Conservation (phyloP, 2,329 filamentous ascomycete genomes). For the Trichoderma polysporum region DNA sequence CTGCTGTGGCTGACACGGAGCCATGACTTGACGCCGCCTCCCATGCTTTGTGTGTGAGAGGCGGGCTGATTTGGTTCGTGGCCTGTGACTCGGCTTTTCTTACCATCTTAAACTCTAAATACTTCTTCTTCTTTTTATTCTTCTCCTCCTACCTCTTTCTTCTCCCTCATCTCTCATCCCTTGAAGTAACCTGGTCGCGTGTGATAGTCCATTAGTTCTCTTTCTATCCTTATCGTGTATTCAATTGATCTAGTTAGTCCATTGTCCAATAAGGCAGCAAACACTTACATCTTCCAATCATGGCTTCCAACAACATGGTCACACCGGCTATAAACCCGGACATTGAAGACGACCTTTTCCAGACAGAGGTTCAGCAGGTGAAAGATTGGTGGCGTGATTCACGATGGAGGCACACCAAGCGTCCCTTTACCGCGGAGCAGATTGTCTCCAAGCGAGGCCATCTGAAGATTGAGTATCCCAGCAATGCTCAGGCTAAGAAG, state of each 20-base stretch:
- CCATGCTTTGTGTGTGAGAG: constrained; percentile 2
- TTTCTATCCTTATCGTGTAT: not conserved
- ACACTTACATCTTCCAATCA: constrained; percentile 35
- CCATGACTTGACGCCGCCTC: constrained; percentile 12
- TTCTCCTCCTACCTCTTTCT: not conserved
- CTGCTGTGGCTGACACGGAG: constrained; percentile 11
- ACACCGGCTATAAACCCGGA: constrained; percentile 56
- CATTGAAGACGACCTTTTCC: constrained; percentile 65
- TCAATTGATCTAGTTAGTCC: not conserved
- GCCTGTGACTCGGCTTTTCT: constrained; percentile 17
- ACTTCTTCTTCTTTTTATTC: constrained; percentile 2
- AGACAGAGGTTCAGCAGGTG: constrained; percentile 80
- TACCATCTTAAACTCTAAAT: not conserved
- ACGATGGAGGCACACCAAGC: constrained; percentile 88
- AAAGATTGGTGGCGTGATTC: constrained; percentile 94
- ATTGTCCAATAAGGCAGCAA: not conserved
- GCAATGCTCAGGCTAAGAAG: constrained; percentile 89
- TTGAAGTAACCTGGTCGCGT: not conserved
- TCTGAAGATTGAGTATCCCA: constrained; percentile 86
- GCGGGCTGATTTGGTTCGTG: not conserved
- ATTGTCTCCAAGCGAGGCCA: constrained; percentile 95
- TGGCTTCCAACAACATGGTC: constrained; percentile 64
- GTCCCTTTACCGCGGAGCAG: constrained; percentile 92
- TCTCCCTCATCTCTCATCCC: not conserved
- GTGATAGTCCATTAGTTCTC: not conserved